Conservation (phyloP, 1,284 basidiomycete genomes). For the Abortiporus biennis region DNA sequence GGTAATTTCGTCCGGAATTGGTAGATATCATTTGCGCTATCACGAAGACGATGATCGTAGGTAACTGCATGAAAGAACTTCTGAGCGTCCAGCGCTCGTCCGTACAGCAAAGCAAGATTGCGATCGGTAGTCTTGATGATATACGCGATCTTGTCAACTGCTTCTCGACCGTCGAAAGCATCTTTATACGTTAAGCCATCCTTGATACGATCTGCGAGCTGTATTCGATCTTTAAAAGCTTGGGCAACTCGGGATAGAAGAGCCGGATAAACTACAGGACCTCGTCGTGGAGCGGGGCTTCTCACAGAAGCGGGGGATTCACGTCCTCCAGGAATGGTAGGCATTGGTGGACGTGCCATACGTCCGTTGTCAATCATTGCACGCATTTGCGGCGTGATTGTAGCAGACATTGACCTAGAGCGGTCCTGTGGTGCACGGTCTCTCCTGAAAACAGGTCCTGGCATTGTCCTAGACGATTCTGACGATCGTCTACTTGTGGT, state of each 20-base stretch:
- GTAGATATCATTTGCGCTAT: conserved; percentile 87
- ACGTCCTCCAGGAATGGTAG: conserved; percentile 35
- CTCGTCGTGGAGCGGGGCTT: conserved; percentile 34
- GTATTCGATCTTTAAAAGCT: conserved; percentile 83
- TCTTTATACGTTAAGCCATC: conserved; percentile 96
- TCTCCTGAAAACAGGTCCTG: conserved; percentile 38
- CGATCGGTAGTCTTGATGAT: conserved; percentile 98
- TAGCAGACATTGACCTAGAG: conserved; percentile 67
- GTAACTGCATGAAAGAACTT: conserved; percentile 99
- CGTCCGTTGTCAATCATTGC: conserved; percentile 24
- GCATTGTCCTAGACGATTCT: conserved; percentile 46
- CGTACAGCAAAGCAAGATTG: conserved; percentile 90
- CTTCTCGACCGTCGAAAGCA: conserved; percentile 94
- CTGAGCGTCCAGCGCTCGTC: conserved; percentile 93
- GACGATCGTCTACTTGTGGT: conserved; percentile 40
- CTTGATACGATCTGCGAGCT: conserved; percentile 78
- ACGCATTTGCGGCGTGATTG: conserved; percentile 33
- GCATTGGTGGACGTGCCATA: conserved; percentile 32
- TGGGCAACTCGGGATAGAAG: conserved; percentile 92
- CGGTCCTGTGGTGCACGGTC: conserved; percentile 61
- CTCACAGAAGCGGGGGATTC: conserved; percentile 37
- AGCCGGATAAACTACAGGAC: conserved; percentile 90
- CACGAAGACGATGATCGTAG: conserved; percentile 93
- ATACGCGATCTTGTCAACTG: conserved; percentile 93
- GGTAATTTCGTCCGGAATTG: conserved; percentile 79